phyloP scores from a whole-genome alignment of 1,284 basidiomycete species.

The Ganoderma lingzhi region DNA sequence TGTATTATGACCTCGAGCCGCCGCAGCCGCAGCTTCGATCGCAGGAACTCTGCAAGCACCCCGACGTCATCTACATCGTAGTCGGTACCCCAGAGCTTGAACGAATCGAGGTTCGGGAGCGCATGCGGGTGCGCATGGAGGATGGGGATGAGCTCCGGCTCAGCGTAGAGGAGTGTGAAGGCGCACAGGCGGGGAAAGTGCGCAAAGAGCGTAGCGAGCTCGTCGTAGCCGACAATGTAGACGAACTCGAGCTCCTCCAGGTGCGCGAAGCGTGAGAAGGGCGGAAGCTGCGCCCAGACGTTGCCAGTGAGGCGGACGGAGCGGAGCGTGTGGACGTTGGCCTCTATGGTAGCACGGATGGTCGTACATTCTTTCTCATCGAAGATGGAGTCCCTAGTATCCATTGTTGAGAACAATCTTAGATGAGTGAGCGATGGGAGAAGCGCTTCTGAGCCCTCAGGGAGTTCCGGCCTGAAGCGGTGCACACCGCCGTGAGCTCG shows the following conservation, averaged over 20 bases:
- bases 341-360: not conserved
- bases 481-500: no score
- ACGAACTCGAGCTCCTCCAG: not conserved
- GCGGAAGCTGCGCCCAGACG: not conserved
- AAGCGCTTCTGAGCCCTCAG: not conserved
- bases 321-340: not conserved
- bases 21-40: not conserved
- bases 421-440: not conserved
- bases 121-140: not conserved
- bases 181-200: not conserved
- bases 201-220: not conserved
- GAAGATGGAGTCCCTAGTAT: not conserved
- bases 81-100: not conserved
- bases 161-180: not conserved
- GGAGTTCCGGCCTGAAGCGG: not conserved
- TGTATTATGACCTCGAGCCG: not conserved
- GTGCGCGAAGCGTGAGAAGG: not conserved
- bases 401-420: no score
- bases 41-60: not conserved
- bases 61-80: not conserved
- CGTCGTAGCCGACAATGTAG: not conserved
- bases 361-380: not conserved
- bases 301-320: not conserved
- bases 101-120: conserved; percentile 1
- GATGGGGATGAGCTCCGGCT: not conserved